Evolutionary conservation across 2,329 filamentous ascomycete species (phyloP), one percentile per base, ranked within the genome.

Genomic region (Huntiella abstrusa): DNA sequence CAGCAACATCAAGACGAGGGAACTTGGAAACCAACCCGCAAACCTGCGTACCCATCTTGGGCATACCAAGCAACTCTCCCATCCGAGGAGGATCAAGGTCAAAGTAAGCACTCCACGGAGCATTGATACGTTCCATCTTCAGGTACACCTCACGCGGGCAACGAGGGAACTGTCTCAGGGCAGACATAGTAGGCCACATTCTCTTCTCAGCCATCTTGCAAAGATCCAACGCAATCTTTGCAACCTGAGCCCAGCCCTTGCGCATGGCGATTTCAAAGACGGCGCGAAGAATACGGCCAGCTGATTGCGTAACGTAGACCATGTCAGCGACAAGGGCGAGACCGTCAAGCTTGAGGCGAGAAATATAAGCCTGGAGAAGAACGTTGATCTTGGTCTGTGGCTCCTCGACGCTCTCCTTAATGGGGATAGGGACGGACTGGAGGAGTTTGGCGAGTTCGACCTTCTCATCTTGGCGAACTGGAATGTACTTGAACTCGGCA

Each of bases 201-300:
- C 92, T 75, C 69, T 94, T 94, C 67, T 98, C 91, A 0, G 88
- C 91, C 85, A 94, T 96, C 66, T 98, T 98, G 66, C 92, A 98
- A 45, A 98, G 71, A 55, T 94, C 84, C 37, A 98, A 68, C 0
- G 91, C 87, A 51, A 82, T 85, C 65, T 91, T 94, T 6, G 91
- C 84, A 3, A 96, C 91, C 12, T 78, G 80, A 1, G 91, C 77
- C 88, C 88, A 98, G 33, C 88, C 88, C 62, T 95, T 95, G 65
- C 88, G 93, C 53, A 98, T 65, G n/a, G 83, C 81, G 46, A 98
- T 96, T 64, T 98, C 92, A 54, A 96, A 98, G 43, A 98, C 80
- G 0, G 91, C 91, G 48, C 91, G 78, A 40, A 98, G 67, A 54
- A 98, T 95, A 72, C 91, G 85, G 32, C 91, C 91, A 43, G 91